Conservation (phyloP, 2,329 filamentous ascomycete genomes). For the Aspergillus thermomutatus region DNA sequence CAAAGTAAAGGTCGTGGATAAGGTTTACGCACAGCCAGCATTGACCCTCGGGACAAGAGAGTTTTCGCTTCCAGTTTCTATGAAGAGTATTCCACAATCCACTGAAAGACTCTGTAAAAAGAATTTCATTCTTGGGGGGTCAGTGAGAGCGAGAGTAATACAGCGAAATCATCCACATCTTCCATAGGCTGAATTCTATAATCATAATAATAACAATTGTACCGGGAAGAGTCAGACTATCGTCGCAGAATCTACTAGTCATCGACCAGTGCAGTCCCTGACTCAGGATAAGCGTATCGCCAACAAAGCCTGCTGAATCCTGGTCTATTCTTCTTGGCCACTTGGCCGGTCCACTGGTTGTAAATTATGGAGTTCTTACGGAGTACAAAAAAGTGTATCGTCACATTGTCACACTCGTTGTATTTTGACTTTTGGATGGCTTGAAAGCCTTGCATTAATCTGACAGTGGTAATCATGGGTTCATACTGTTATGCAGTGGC, state of each 20-base stretch:
- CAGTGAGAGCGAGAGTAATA: neutral
- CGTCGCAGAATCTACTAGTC: neutral
- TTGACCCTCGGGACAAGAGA: neutral
- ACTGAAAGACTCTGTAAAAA: too few species aligned
- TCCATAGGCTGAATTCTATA: neutral
- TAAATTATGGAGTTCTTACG: too few species aligned
- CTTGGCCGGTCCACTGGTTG: constrained; percentile 16
- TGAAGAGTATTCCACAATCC: neutral
- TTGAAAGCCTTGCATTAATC: neutral
- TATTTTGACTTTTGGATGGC: neutral
- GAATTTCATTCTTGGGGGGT: neutral
- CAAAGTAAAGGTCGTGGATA: neutral
- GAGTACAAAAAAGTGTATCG: neutral
- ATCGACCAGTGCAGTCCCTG: neutral
- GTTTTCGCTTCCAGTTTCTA: neutral
- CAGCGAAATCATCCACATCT: neutral
- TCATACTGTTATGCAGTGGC: neutral
- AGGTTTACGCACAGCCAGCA: neutral
- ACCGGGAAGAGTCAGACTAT: neutral
- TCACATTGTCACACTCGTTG: neutral
- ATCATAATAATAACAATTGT: neutral
- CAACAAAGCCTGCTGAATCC: constrained; percentile 27
- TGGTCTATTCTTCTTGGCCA: constrained; percentile 23
- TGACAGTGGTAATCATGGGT: too few species aligned
- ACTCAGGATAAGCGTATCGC: constrained; percentile 32